Base-by-base conservation (phyloP, 2,329 filamentous ascomycete genomes). In the Aspergillus sp. region DNA sequence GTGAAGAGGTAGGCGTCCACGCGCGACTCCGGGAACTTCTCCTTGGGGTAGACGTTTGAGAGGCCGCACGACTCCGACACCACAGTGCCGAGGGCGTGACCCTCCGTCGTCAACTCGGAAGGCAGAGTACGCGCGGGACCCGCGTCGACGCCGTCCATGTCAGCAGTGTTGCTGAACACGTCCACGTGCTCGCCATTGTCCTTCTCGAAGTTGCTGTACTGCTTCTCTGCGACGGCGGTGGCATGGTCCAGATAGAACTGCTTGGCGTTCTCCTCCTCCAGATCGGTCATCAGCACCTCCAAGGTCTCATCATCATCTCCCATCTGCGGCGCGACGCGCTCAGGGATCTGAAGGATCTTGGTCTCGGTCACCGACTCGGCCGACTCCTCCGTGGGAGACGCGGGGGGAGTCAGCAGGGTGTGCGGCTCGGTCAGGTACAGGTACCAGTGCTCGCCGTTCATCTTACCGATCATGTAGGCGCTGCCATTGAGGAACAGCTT, bases 401-500 rank as follows among this genome's bases (percentile, higher is more conserved):
- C 80, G 52, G 93, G 92, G 4, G 92, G 91, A 0, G 92, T 96
- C 59, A 95, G 79, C 49, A 83, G 78, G 45, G 84, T 87, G 69
- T 88, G 87, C 16, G 94, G 93, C 47, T 90, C 90, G 11, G 94
- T 97, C 65, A 97, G 87, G 77, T 99, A 99, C 51, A 99, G 79
- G 71, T 97, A 97, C 94, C 94, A 99, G 66, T 99, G 94, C 72
- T 99, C 94, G 53, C 94, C 93, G 64, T 99, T 99, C 93, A 97
- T 97, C 78, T 97, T 97, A 67, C 94, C 94, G 60, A 99, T 95
- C 92, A 97, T 96, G 74, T 99, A 99, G 47, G 94, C 94, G 72
- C 93, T 97, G 50, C 94, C 94, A 52, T 89, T 88, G 56, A 88
- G 81, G 70, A 99, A 97, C 73, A 92, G 89, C 69, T 89, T 88